Base-by-base conservation (phyloP, 345 rosid species). In the Turnera subulata region DNA sequence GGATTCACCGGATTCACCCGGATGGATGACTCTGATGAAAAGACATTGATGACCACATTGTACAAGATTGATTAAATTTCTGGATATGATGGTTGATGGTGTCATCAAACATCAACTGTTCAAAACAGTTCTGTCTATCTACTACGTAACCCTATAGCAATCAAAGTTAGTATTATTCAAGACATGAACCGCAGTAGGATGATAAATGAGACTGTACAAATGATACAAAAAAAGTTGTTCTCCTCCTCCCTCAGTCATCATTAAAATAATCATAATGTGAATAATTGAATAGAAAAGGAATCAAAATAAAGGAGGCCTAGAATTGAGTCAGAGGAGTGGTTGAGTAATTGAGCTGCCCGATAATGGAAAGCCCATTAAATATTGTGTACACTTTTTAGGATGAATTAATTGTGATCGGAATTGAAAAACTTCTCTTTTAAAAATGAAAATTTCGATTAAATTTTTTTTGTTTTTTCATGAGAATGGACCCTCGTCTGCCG, bases 321-420 rank as follows among this genome's bases (percentile, higher is more conserved):
- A 82, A 77, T 77, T 73, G 82, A 82, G 91, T 82, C 91, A 82
- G 91, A 71, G 75, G 89, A 87, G 89, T 87, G 51, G 89, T 87
- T 84, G 87, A 65, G 91, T 76, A 68, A 77, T 82, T 78, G 88
- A 82, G 82, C 78, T 74, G 81, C 61, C 69, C 65, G 65, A 47
- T 63, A 64, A 58, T 53, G 56, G 65, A 53, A 63, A 62, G 71
- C 70, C 79, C 71, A 78, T 85, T 69, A 80, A 71, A 75, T 62
- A 64, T 50, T 46, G 59, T 20, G 10, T 6, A 44, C 55, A 18
- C 48, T 58, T 59, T 78, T 64, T 69, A 51, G 22, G 24, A 26
- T 38, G 52, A 48, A 51, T 38, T 38, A 17, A 39, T 54, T 75
- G 46, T 18, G 9, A 22, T 59, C 35, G 8, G 35, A 29, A 29